Conservation (phyloP, 1,284 basidiomycete genomes). For the Malassezia furfur region DNA sequence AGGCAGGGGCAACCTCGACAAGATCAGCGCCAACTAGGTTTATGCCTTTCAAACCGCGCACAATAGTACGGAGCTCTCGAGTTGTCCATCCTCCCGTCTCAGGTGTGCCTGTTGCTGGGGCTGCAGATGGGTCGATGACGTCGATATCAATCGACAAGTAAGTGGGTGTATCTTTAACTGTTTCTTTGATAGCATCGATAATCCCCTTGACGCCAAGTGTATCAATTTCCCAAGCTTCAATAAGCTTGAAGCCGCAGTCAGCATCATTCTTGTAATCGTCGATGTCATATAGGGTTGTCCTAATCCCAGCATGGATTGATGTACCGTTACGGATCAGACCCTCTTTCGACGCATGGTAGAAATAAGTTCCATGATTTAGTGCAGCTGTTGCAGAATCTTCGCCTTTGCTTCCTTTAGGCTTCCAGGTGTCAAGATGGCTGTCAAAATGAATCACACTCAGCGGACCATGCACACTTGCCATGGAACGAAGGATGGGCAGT, state of each 20-base stretch:
- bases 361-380: constrained; percentile 49
- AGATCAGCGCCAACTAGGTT: constrained; percentile 51
- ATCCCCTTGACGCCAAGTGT: constrained; percentile 50
- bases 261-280: constrained; percentile 40
- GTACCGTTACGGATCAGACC: constrained; percentile 60
- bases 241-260: constrained; percentile 49
- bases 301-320: constrained; percentile 55
- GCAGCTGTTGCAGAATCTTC: neutral
- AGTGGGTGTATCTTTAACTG: constrained; percentile 55
- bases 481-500: constrained; percentile 62
- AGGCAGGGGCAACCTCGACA: constrained; percentile 71
- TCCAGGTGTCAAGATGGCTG: constrained; percentile 64
- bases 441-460: constrained; percentile 65
- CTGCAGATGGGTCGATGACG: constrained; percentile 65
- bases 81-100: constrained; percentile 72
- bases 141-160: constrained; percentile 59
- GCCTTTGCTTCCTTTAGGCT: constrained; percentile 8
- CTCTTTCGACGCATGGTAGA: constrained; percentile 59
- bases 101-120: constrained; percentile 70
- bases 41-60: constrained; percentile 64
- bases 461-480: constrained; percentile 64
- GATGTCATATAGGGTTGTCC: constrained; percentile 56
- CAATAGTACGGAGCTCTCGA: constrained; percentile 65
- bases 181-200: constrained; percentile 19
- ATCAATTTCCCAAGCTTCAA: constrained; percentile 50